Evolutionary conservation across 768 basidiomycete genomes (phyloP).

Genomic region (Gymnopilus junonius): DNA sequence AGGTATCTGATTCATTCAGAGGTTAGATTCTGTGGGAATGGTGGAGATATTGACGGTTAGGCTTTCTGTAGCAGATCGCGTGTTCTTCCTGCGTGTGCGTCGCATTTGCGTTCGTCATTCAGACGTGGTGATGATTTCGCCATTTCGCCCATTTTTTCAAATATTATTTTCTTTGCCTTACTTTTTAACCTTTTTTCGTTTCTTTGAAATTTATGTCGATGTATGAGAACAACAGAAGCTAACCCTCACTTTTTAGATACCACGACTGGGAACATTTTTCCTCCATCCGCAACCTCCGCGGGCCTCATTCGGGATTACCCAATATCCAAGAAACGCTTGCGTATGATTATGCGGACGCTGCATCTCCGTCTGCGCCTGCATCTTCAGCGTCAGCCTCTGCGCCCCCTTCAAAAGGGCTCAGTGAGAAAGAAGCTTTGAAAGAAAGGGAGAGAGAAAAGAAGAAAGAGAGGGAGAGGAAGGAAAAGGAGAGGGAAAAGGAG

Average conservation of each 20-base stretch:
- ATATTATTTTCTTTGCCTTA: background rate
- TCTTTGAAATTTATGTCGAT: background rate
- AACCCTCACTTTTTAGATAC: slow-evolving; percentile 51
- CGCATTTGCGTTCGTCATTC: no score
- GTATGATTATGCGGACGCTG: slow-evolving; percentile 5
- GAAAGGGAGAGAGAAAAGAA: slow-evolving; percentile 28
- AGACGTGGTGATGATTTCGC: no score
- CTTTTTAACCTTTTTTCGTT: background rate
- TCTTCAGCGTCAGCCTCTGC: background rate
- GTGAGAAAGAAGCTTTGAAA: slow-evolving; percentile 26
- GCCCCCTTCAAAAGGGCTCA: background rate
- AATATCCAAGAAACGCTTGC: slow-evolving; percentile 54
- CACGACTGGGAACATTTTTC: slow-evolving; percentile 97
- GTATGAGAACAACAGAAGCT: background rate
- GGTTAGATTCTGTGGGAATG: no score
- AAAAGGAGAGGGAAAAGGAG: slow-evolving; percentile 14
- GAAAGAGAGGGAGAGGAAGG: slow-evolving; percentile 31
- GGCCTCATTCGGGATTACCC: slow-evolving; percentile 82
- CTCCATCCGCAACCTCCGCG: slow-evolving; percentile 85
- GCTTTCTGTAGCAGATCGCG: no score
- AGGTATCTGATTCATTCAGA: no score
- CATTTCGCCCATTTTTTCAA: no score
- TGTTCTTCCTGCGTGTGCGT: no score
- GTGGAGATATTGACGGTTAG: no score
- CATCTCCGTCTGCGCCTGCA: background rate